phyloP scores from a whole-genome alignment of 225 moss, liverwort and hornwort species.

The Takakia lepidozioides region DNA sequence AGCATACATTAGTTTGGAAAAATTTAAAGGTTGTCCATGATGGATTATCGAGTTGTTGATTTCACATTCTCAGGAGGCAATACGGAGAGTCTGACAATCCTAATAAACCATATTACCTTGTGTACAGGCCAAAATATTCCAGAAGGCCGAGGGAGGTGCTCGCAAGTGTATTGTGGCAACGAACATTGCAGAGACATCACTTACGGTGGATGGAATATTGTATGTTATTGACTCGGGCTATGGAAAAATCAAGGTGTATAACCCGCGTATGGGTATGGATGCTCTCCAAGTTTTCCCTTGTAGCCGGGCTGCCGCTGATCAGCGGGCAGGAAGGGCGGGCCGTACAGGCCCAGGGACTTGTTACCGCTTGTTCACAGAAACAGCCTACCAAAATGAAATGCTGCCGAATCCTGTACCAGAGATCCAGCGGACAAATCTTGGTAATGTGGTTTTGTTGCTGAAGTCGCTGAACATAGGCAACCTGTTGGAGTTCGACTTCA shows the following conservation, averaged over 20 bases:
- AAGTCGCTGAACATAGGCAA: constrained; percentile 94
- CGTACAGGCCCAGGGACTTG: constrained; percentile 93
- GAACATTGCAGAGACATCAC: constrained; percentile 95
- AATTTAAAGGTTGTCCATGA: too few relatives aligned
- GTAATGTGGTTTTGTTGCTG: constrained; percentile 68
- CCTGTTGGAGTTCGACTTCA: constrained; percentile 90
- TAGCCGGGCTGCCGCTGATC: constrained; percentile 99
- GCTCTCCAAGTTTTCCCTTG: constrained; percentile 95
- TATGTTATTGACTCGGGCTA: constrained; percentile 98
- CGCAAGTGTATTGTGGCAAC: constrained; percentile 99
- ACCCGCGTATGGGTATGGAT: constrained; percentile 99
- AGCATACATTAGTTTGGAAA: too few relatives aligned
- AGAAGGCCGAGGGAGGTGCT: constrained; percentile 92
- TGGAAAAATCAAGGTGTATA: constrained; percentile 98
- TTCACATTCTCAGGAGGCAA: too few relatives aligned
- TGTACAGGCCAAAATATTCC: constrained; percentile 93
- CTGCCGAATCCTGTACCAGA: constrained; percentile 96
- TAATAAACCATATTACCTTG: neutral
- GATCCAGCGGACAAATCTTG: constrained; percentile 95
- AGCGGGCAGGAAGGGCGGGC: constrained; percentile 88
- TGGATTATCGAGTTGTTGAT: too few relatives aligned
- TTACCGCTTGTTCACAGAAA: constrained; percentile 86
- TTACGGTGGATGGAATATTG: constrained; percentile 94
- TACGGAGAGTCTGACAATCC: too few relatives aligned
- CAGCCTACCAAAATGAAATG: constrained; percentile 95